Base-by-base conservation (phyloP, 106 monocot genomes). In the Chionographis japonica region DNA sequence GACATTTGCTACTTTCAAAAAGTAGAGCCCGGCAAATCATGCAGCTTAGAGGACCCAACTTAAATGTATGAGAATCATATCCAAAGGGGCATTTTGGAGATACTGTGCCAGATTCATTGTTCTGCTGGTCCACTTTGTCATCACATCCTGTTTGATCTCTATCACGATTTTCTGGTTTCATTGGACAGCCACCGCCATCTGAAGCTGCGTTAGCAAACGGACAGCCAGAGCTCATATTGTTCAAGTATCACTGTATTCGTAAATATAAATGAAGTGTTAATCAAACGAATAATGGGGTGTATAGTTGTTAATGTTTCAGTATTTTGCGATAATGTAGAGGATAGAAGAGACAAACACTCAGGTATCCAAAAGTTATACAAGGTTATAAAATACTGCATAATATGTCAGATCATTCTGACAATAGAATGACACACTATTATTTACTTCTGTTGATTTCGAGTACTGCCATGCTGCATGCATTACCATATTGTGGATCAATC, bases 1-100 rank as follows among this genome's bases (percentile, higher is more conserved):
- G 6, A 61, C 97, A 97, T 74, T 87, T 84, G 70, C 89, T 90
- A 72, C 89, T 87, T 74, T 97, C 72, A 79, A 80, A 92, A 40
- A 92, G 86, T 80, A 97, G 78, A 3, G 92, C 84, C 40, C 87
- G 64, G 65, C 92, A 97, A 50, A 97, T 72, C 82, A 97, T 82
- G 78, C 95, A 97, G 73, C 95, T 97, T 13, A 97, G 72, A 69
- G 95, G 95, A 42, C 95, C 95, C 73, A 97, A 63, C 52, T 97
- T 92, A 59, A 92, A 97, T 7, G 87, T 87, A 51, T 90, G 80
- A 20, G 97, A 97, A 69, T 97, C 92, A 70, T 89, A 97, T 73
- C 95, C 95, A 75, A 82, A 97, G 15, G 95, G 95, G 63, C 97
- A 97, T 50, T 92, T 97, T 51, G 97, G 71, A 58, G 92, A 67